These are phyloP conservation scores for Leccinum boreale DNA, from an alignment of 768 basidiomycete genomes.

Conservation along the genomic window DNA sequence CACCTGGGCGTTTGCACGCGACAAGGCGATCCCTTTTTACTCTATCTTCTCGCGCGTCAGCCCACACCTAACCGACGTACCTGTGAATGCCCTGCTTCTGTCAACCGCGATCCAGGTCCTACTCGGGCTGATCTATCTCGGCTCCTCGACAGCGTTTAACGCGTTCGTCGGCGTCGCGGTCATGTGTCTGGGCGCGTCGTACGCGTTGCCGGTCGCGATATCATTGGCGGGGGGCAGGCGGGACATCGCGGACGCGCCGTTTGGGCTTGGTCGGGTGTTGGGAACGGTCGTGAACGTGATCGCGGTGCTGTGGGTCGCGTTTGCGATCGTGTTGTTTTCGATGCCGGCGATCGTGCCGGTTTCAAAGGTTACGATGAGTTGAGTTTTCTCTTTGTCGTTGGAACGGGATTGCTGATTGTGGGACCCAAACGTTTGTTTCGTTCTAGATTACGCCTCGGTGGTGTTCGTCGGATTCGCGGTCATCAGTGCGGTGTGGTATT, in stretches of 20 bases:
- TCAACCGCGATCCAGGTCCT: slow-evolving; percentile 56
- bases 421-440: background rate
- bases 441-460: slow-evolving; percentile 60
- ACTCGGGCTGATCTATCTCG: slow-evolving; percentile 62
- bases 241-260: slow-evolving; percentile 49
- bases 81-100: slow-evolving; percentile 58
- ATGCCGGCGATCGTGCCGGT: slow-evolving; percentile 65
- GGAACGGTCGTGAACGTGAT: slow-evolving; percentile 47
- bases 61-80: slow-evolving; percentile 42
- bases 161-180: slow-evolving; percentile 66
- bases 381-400: background rate
- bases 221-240: slow-evolving; percentile 43
- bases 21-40: slow-evolving; percentile 59
- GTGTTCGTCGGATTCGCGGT: slow-evolving; percentile 61
- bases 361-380: slow-evolving; percentile 47
- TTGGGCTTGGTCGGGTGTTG: slow-evolving; percentile 40
- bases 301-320: slow-evolving; percentile 56
- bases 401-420: background rate
- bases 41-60: slow-evolving; percentile 46
- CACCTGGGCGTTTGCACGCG: slow-evolving; percentile 70
- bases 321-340: slow-evolving; percentile 64
- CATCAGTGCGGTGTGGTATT: slow-evolving; percentile 60
- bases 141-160: slow-evolving; percentile 60
- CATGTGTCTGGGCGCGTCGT: slow-evolving; percentile 63
- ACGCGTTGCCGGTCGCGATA: slow-evolving; percentile 59